Evolutionary conservation across 1,284 basidiomycete genomes (phyloP).

Genomic region (Schizophyllum amplum): DNA sequence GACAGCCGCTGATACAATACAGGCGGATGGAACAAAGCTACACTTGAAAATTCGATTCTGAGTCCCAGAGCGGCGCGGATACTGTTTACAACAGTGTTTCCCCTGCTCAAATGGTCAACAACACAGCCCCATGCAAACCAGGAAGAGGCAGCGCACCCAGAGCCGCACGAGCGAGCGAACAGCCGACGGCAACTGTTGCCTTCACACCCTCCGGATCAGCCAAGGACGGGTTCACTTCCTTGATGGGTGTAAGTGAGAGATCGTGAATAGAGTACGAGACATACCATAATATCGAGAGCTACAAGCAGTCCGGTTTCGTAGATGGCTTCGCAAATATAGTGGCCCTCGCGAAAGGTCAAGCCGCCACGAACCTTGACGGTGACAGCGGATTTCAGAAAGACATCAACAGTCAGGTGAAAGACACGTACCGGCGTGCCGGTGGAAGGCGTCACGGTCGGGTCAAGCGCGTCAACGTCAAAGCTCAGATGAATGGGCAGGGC

Average conservation of each 20-base stretch:
- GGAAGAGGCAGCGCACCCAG: conserved; percentile 50
- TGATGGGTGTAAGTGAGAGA: conserved; percentile 23
- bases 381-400: no score
- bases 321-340: conserved; percentile 94
- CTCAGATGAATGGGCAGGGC: conserved; percentile 88
- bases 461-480: conserved; percentile 95
- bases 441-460: conserved; percentile 90
- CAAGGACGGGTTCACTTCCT: conserved; percentile 96
- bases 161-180: conserved; percentile 86
- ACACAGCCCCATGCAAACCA: neutral
- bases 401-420: neutral
- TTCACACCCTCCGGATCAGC: conserved; percentile 64
- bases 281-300: conserved; percentile 85
- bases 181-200: conserved; percentile 91
- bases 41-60: neutral
- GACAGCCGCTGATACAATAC: neutral
- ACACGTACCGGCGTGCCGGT: conserved; percentile 83
- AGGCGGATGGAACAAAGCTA: neutral
- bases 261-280: conserved; percentile 15
- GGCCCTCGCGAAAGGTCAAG: conserved; percentile 93
- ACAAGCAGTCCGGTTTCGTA: conserved; percentile 92
- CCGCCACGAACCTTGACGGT: conserved; percentile 81
- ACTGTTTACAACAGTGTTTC: conserved; percentile 27
- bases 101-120: conserved; percentile 18
- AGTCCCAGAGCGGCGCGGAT: neutral